phyloP scores from a whole-genome alignment of 352 stramenopile species.

The Phytopythium cucurbitacearum region DNA sequence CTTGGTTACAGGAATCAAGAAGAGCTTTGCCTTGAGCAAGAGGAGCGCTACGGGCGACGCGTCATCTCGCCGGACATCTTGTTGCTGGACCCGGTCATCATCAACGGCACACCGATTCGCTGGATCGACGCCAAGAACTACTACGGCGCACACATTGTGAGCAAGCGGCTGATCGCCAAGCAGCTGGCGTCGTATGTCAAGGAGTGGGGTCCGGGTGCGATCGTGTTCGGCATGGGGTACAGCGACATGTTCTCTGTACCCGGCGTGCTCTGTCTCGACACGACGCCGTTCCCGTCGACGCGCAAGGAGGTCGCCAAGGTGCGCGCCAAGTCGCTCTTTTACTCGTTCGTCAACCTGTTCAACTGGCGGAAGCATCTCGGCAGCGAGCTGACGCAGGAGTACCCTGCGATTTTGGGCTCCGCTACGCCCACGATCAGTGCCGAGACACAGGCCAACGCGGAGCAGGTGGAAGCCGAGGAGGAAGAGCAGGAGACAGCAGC shows the following conservation, averaged over 20 bases:
- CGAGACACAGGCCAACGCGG: neutral
- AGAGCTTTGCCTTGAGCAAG: conserved; percentile 64
- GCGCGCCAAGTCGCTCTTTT: conserved; percentile 69
- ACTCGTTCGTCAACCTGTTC: conserved; percentile 63
- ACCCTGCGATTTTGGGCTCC: conserved; percentile 13
- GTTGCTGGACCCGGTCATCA: conserved; percentile 73
- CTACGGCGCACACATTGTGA: conserved; percentile 86
- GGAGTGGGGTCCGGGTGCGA: conserved; percentile 78
- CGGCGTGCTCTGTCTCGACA: conserved; percentile 78
- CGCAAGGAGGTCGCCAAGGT: conserved; percentile 64
- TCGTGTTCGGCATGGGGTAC: conserved; percentile 86
- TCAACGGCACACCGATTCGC: conserved; percentile 80
- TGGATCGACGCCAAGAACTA: conserved; percentile 90
- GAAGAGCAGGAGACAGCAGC: neutral
- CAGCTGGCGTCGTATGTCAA: conserved; percentile 82
- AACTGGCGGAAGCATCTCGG: conserved; percentile 77
- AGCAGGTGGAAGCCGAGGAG: neutral
- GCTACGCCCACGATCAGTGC: too few relatives aligned
- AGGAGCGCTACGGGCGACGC: conserved; percentile 52
- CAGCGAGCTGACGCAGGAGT: conserved; percentile 74
- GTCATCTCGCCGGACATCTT: conserved; percentile 83
- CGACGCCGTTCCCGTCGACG: conserved; percentile 78
- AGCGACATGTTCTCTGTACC: conserved; percentile 85
- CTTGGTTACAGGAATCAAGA: conserved; percentile 49
- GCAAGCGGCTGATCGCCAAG: conserved; percentile 79